Conservation (phyloP, 2,329 filamentous ascomycete species). For the Emergomyces africanus region DNA sequence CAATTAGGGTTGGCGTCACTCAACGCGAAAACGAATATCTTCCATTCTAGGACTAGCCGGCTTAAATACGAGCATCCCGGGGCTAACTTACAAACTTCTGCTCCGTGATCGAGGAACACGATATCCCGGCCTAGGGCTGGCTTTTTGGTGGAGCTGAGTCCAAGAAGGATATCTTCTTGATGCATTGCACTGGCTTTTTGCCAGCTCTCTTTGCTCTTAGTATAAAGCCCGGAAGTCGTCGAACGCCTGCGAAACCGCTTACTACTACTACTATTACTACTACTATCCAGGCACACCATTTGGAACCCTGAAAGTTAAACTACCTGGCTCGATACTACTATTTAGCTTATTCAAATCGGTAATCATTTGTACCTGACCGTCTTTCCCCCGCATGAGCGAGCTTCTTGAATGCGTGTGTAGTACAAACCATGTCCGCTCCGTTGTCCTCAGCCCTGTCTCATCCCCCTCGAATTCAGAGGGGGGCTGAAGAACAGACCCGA, state of each 20-base stretch:
- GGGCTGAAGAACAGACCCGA: neutral
- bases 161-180: neutral
- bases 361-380: neutral
- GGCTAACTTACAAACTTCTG: too few species aligned
- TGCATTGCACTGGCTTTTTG: neutral
- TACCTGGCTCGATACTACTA: neutral
- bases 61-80: neutral
- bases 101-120: neutral
- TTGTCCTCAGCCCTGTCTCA: neutral
- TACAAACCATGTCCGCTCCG: neutral
- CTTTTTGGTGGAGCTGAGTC: neutral
- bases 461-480: neutral
- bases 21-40: conserved; percentile 6
- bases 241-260: too few species aligned
- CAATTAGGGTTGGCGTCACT: neutral
- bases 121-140: neutral
- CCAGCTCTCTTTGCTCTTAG: neutral
- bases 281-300: too few species aligned
- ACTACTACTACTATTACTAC: too few species aligned
- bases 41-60: conserved; percentile 3
- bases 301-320: neutral
- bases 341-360: neutral
- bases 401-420: neutral
- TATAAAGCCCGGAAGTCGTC: too few species aligned
- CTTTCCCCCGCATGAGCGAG: neutral